These are phyloP conservation scores for Scheffersomyces quercinus DNA, from an alignment of 1,139 yeast species.

Conservation along the genomic window DNA sequence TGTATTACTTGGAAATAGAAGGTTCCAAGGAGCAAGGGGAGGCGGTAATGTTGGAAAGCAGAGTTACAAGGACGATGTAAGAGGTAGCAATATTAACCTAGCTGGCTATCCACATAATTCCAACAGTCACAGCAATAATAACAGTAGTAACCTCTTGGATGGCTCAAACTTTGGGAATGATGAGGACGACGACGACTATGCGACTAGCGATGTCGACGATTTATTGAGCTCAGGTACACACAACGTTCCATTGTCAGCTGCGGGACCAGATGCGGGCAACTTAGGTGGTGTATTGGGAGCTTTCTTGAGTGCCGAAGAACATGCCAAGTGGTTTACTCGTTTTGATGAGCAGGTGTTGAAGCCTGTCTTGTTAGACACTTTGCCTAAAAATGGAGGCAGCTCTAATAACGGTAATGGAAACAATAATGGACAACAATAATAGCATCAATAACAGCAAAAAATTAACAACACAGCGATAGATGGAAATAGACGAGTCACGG, in stretches of 20 bases:
- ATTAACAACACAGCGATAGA: too few species aligned
- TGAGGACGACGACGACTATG: constrained; percentile 37
- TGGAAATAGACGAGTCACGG: too few species aligned
- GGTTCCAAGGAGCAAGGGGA: constrained; percentile 18
- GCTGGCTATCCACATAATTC: constrained; percentile 5
- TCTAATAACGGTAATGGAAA: constrained; percentile 6
- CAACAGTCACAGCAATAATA: constrained; percentile 3
- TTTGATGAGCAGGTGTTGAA: constrained; percentile 95
- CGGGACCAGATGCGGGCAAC: constrained; percentile 3
- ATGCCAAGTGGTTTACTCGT: constrained; percentile 87
- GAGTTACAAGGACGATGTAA: constrained; percentile 13
- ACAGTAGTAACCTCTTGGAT: constrained; percentile 2
- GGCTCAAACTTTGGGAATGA: constrained; percentile 11
- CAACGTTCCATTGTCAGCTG: constrained; percentile 1
- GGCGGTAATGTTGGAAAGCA: constrained; percentile 6
- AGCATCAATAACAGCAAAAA: background rate
- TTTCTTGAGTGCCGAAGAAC: constrained; percentile 64
- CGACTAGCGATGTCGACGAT: constrained; percentile 44
- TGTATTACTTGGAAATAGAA: constrained; percentile 33
- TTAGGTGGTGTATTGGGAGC: constrained; percentile 40
- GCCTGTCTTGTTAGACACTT: constrained; percentile 82
- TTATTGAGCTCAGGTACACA: constrained; percentile 19
- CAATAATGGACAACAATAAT: background rate
- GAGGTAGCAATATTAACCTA: constrained; percentile 1
- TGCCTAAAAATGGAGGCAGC: constrained; percentile 21